Evolutionary conservation across 176 grass and related monocot species (phyloP).

Genomic region (Oryza officinalis): DNA sequence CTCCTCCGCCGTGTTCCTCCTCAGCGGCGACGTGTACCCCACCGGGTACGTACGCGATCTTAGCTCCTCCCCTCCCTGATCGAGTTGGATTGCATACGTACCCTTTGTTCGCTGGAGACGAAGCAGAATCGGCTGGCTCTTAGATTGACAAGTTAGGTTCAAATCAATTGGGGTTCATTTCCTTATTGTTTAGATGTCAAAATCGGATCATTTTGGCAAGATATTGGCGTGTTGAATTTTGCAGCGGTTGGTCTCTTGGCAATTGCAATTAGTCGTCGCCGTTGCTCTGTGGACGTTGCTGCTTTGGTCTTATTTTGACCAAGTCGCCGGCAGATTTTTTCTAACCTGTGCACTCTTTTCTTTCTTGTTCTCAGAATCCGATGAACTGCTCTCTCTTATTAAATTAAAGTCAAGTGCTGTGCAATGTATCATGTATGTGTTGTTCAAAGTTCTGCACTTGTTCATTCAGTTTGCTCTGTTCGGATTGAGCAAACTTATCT

Average conservation of each 20-base stretch:
- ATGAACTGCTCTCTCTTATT: background rate
- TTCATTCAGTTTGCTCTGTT: background rate
- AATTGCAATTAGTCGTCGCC: background rate
- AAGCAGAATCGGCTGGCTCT: background rate
- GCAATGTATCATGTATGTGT: background rate
- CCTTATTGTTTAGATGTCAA: background rate
- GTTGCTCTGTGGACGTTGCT: constrained; percentile 25
- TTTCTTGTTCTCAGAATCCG: background rate
- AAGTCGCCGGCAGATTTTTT: background rate
- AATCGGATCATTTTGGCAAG: background rate
- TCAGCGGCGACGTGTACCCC: constrained; percentile 78
- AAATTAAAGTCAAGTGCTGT: background rate
- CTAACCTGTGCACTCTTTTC: background rate
- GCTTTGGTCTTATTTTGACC: constrained; percentile 3
- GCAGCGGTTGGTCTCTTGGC: background rate
- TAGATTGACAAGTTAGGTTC: background rate
- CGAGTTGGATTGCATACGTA: background rate
- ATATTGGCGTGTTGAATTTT: background rate
- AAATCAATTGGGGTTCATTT: background rate
- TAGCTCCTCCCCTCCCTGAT: background rate
- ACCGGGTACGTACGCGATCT: constrained; percentile 53
- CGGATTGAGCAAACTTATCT: background rate
- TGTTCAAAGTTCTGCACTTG: background rate
- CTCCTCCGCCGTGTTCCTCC: constrained; percentile 65
- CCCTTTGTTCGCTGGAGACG: background rate